These are phyloP conservation scores for Ceratocystis albifundus DNA, from an alignment of 2,329 filamentous ascomycete genomes.

Conservation along the genomic window DNA sequence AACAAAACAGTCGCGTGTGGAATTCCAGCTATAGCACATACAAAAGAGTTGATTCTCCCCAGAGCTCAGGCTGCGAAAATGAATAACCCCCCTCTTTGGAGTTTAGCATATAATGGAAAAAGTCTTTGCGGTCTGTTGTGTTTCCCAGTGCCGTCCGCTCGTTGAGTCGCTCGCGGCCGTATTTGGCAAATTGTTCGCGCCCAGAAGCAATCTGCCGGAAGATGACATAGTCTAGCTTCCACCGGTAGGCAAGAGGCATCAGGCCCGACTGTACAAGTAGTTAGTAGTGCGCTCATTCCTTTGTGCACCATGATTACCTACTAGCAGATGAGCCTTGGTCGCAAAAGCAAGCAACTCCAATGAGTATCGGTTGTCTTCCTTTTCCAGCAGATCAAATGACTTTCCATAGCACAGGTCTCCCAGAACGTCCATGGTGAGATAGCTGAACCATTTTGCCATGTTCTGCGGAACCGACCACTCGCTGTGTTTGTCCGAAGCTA, in stretches of 20 bases:
- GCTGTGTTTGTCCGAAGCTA: constrained; percentile 27
- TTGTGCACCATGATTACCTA: constrained; percentile 32
- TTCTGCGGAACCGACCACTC: constrained; percentile 46
- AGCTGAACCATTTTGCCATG: constrained; percentile 53
- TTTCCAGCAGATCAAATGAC: constrained; percentile 50
- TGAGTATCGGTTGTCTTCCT: constrained; percentile 51
- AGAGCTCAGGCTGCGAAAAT: constrained; percentile 54
- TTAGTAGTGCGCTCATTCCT: not conserved
- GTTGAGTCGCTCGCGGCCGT: constrained; percentile 54
- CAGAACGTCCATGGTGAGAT: constrained; percentile 51
- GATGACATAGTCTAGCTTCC: constrained; percentile 55
- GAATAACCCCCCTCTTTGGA: constrained; percentile 57
- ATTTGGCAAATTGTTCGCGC: constrained; percentile 58
- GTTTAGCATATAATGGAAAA: constrained; percentile 64
- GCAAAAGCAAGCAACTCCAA: constrained; percentile 56
- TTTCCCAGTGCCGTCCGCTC: constrained; percentile 56
- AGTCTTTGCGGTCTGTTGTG: constrained; percentile 53
- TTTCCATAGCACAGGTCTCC: constrained; percentile 51
- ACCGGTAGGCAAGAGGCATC: constrained; percentile 55
- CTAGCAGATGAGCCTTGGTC: constrained; percentile 56
- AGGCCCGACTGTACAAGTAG: constrained; percentile 47
- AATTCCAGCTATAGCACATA: constrained; percentile 28
- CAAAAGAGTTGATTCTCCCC: constrained; percentile 59
- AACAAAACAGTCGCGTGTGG: not conserved
- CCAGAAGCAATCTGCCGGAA: constrained; percentile 56